Conservation (phyloP, 441 rosid species). For the Arabidopsis hybrid region DNA sequence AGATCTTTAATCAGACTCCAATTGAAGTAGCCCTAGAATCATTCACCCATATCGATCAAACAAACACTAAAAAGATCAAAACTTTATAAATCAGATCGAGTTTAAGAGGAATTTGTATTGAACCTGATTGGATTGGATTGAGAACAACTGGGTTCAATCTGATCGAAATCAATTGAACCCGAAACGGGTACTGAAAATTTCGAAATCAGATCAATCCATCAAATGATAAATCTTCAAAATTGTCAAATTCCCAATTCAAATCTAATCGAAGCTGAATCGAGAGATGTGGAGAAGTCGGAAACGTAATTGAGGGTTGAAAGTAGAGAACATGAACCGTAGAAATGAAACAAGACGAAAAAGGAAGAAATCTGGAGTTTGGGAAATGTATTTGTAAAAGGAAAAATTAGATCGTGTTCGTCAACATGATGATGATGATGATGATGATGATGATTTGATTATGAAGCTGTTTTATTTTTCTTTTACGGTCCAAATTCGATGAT, state of each 20-base stretch:
- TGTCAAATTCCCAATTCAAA: slow-evolving; percentile 2
- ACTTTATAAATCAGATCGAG: slow-evolving; percentile 7
- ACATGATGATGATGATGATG: background rate
- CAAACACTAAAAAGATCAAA: background rate
- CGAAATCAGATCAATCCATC: slow-evolving; percentile 25
- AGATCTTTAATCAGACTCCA: slow-evolving; percentile 33
- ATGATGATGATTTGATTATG: background rate
- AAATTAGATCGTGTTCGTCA: slow-evolving; percentile 2
- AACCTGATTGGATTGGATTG: slow-evolving; percentile 25
- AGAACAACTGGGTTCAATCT: slow-evolving; percentile 14
- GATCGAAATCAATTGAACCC: slow-evolving; percentile 33
- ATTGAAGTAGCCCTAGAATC: slow-evolving; percentile 21
- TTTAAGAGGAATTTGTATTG: background rate
- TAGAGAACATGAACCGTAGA: background rate
- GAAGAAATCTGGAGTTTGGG: background rate
- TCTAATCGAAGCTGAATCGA: slow-evolving; percentile 7
- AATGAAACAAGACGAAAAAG: background rate
- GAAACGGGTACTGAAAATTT: background rate
- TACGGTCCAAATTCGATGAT: slow-evolving; percentile 23
- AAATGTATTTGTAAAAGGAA: background rate
- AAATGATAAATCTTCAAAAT: background rate
- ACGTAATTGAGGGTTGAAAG: slow-evolving; percentile 23
- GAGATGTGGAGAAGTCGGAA: slow-evolving; percentile 2
- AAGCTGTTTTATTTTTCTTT: background rate
- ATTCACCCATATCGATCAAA: background rate